Conservation (phyloP, 1,139 yeast genomes). For the Zygoascus sp. region DNA sequence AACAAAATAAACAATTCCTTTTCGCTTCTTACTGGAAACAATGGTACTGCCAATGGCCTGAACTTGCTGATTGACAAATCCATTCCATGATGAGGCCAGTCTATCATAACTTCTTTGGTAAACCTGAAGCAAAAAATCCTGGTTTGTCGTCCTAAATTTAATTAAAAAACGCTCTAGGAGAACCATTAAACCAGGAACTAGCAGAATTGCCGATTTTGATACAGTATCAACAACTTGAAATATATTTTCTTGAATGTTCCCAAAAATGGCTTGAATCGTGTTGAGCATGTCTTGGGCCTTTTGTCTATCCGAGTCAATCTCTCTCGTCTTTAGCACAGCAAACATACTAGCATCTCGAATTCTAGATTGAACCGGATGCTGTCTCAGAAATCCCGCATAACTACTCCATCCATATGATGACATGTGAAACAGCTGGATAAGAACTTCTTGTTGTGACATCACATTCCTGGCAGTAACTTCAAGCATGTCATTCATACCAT, state of each 20-base stretch:
- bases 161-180: conserved; percentile 39
- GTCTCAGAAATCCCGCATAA: conserved; percentile 47
- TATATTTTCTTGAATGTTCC: conserved; percentile 45
- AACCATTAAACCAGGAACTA: conserved; percentile 42
- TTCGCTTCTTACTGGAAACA: conserved; percentile 40
- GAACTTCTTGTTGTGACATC: conserved; percentile 59
- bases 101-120: conserved; percentile 52
- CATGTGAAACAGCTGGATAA: conserved; percentile 63
- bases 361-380: conserved; percentile 36
- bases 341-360: conserved; percentile 32
- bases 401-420: conserved; percentile 45
- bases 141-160: conserved; percentile 49
- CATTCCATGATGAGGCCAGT: conserved; percentile 54
- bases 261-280: conserved; percentile 53
- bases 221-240: conserved; percentile 36
- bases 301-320: conserved; percentile 49
- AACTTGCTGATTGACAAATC: conserved; percentile 52
- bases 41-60: conserved; percentile 52
- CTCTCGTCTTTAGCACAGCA: conserved; percentile 29
- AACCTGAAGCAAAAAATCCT: conserved; percentile 58
- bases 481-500: conserved; percentile 25
- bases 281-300: conserved; percentile 52
- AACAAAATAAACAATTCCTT: conserved; percentile 42
- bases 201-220: conserved; percentile 38
- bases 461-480: conserved; percentile 41